Percentiles rank a stretch among this genome's conserved stretches.
phyloP scores from a whole-genome alignment of 108 stramenopile genomes.

The Pseudonitzschia pungens region DNA sequence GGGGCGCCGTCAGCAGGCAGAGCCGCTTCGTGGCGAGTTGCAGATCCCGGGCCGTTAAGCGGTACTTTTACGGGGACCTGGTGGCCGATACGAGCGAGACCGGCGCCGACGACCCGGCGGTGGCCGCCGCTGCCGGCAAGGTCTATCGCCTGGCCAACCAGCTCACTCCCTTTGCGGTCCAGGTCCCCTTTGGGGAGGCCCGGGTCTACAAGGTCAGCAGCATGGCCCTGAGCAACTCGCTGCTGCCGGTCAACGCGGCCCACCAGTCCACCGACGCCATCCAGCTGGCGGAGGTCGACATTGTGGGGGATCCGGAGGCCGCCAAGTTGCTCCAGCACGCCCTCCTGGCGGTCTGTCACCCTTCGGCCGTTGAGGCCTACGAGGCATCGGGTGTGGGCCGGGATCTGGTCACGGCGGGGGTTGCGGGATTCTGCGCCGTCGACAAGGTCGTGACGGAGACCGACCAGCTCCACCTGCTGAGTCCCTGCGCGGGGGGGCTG shows the following conservation, averaged over 20 bases:
- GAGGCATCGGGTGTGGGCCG: constrained; percentile 53
- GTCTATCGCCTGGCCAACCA: constrained; percentile 43
- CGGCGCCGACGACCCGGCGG: not conserved
- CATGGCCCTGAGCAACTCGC: constrained; percentile 65
- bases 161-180: constrained; percentile 74
- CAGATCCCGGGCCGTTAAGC: constrained; percentile 62
- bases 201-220: constrained; percentile 65
- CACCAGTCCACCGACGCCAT: constrained; percentile 85
- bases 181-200: constrained; percentile 61
- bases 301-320: constrained; percentile 20
- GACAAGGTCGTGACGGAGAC: constrained; percentile 71
- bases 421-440: constrained; percentile 83
- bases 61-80: constrained; percentile 80
- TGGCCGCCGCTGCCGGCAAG: constrained; percentile 16
- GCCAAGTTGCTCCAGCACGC: constrained; percentile 51
- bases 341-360: constrained; percentile 84
- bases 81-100: constrained; percentile 17
- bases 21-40: constrained; percentile 60
- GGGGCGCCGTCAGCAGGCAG: constrained; percentile 75
- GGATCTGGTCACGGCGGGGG: constrained; percentile 70
- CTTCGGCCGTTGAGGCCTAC: constrained; percentile 64
- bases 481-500: constrained; percentile 76
- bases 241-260: constrained; percentile 79
- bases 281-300: constrained; percentile 54
- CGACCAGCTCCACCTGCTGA: constrained; percentile 69